Conservation (phyloP, 2,329 filamentous ascomycete genomes). For the Trichoderma lentiforme region DNA sequence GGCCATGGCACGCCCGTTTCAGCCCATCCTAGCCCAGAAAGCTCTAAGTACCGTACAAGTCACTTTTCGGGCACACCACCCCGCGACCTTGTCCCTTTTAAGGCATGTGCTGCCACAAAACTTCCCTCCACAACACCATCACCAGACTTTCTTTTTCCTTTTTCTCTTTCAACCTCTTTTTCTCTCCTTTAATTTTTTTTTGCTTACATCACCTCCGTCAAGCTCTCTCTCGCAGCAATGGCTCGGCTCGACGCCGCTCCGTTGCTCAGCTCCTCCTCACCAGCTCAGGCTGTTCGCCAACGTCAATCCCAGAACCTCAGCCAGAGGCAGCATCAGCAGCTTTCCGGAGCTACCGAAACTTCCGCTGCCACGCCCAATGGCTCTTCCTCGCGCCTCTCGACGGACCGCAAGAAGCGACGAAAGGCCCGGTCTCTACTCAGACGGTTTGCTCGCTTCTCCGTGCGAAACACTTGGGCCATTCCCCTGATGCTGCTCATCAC, state of each 20-base stretch:
- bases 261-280: not conserved
- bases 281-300: not conserved
- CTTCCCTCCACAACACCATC: not conserved
- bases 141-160: not conserved
- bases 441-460: conserved; percentile 18
- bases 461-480: conserved; percentile 58
- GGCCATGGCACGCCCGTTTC: not conserved
- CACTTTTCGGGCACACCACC: not conserved
- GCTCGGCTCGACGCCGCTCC: conserved; percentile 12
- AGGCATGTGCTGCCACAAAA: not conserved
- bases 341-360: not conserved
- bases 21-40: not conserved
- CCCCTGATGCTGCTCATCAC: conserved; percentile 65
- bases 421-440: conserved; percentile 13
- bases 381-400: not conserved
- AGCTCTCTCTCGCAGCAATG: not conserved
- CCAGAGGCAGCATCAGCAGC: not conserved
- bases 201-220: not conserved
- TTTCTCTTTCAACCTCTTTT: too few species aligned
- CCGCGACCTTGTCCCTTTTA: not conserved
- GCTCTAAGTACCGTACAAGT: not conserved
- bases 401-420: conserved; percentile 9
- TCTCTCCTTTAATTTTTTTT: not conserved
- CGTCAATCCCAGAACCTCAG: not conserved
- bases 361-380: not conserved